A percentile compares a stretch with the other conserved stretches of the same genome.
phyloP scores from a whole-genome alignment of 2,329 filamentous ascomycete genomes.

The Phialophora expanda region DNA sequence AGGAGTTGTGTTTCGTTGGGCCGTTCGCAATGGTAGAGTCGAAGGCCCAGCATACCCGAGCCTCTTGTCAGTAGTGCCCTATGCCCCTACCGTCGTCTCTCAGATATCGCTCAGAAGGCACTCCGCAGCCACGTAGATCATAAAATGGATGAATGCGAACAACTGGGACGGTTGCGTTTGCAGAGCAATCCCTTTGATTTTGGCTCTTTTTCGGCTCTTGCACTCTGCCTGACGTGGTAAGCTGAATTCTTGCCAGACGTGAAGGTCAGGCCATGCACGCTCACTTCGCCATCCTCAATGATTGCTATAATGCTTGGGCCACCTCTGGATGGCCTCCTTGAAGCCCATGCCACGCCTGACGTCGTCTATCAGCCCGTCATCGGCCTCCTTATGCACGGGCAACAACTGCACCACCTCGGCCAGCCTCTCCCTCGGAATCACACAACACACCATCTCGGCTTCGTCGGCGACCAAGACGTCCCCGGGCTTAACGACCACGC shows the following conservation, averaged over 20 bases:
- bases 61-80: no score
- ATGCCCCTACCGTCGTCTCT: no score
- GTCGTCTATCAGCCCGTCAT: constrained; percentile 12
- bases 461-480: constrained; percentile 17
- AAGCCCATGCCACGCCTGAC: constrained; percentile 10
- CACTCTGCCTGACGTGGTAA: no score
- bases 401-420: constrained; percentile 1
- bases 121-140: no score
- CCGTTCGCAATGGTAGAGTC: not conserved
- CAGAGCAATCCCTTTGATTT: no score
- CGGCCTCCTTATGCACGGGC: constrained; percentile 15
- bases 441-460: constrained; percentile 16
- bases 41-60: no score
- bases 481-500: constrained; percentile 8
- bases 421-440: constrained; percentile 15
- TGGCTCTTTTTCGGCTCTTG: no score
- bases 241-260: no score
- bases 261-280: no score
- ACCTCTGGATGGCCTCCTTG: constrained; percentile 17
- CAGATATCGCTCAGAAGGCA: no score
- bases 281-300: not conserved
- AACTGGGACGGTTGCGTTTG: no score
- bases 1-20: not conserved
- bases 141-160: no score
- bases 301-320: constrained; percentile 20